A percentile compares a stretch with the other conserved stretches of the same genome.
Evolutionary conservation across 2,329 filamentous ascomycete genomes (phyloP).

Genomic region (Nigrospora oryzae): DNA sequence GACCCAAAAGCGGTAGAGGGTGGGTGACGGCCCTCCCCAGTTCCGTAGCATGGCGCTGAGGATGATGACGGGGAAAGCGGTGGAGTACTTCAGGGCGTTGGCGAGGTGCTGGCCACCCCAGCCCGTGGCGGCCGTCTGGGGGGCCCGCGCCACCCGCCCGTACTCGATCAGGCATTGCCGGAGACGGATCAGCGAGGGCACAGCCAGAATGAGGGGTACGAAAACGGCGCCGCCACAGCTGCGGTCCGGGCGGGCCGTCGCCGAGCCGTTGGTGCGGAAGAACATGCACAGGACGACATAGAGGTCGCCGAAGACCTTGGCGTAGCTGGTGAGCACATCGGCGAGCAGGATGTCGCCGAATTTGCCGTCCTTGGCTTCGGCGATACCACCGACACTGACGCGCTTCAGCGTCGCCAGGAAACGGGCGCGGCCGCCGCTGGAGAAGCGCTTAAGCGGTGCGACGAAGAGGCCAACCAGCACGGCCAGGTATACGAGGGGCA

Average conservation of each 20-base stretch:
- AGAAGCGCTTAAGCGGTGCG: constrained; percentile 60
- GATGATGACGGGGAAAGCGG: constrained; percentile 84
- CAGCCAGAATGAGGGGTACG: constrained; percentile 75
- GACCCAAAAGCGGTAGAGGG: constrained; percentile 55
- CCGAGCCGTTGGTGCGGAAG: constrained; percentile 59
- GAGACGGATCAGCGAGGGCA: constrained; percentile 79
- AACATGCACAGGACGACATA: constrained; percentile 93
- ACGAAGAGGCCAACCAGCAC: constrained; percentile 64
- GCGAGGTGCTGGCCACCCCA: constrained; percentile 84
- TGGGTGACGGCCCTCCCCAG: constrained; percentile 29
- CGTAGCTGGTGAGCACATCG: constrained; percentile 90
- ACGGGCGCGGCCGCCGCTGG: constrained; percentile 62
- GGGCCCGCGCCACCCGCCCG: constrained; percentile 52
- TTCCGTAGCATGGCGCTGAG: constrained; percentile 66
- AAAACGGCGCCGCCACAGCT: constrained; percentile 70
- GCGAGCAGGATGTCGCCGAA: constrained; percentile 92
- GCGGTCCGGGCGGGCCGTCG: constrained; percentile 74
- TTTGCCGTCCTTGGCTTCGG: constrained; percentile 79
- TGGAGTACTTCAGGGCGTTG: constrained; percentile 93
- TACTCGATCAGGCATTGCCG: constrained; percentile 91
- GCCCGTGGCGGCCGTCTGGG: constrained; percentile 48
- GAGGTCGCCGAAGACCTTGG: constrained; percentile 83
- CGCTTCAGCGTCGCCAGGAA: constrained; percentile 70
- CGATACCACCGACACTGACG: constrained; percentile 76
- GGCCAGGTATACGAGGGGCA: constrained; percentile 77